These are phyloP conservation scores for Chlorella sp. DNA, from an alignment of 139 green algal species.

Conservation along the genomic window DNA sequence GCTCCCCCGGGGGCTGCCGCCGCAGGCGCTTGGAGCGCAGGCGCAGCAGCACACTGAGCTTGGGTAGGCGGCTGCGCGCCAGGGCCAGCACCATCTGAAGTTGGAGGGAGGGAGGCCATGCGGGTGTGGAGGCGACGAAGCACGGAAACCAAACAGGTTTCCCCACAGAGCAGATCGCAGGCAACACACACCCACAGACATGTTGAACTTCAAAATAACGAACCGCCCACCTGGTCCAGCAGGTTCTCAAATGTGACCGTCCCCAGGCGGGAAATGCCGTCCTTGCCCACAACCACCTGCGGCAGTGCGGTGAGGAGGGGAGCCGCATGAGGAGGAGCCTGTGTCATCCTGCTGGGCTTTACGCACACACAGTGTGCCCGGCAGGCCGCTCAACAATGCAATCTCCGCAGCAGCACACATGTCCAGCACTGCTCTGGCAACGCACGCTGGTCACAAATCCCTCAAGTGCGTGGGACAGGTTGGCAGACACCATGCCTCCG, in stretches of 20 bases:
- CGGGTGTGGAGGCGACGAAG: no score
- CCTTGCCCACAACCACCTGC: slow-evolving; percentile 21
- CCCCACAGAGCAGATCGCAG: no score
- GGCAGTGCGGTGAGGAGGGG: neutral
- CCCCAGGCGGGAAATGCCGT: slow-evolving; percentile 3
- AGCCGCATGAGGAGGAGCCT: no score
- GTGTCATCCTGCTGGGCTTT: no score
- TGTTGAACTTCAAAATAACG: neutral
- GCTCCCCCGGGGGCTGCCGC: neutral
- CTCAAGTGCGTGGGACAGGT: slow-evolving; percentile 1
- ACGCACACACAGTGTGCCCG: no score
- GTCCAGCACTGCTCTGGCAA: neutral
- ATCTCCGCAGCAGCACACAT: neutral
- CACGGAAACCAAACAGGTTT: no score
- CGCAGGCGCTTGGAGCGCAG: neutral
- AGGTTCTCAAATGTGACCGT: slow-evolving; percentile 30
- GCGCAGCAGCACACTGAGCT: slow-evolving; percentile 26
- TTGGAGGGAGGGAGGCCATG: neutral
- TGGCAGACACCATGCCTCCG: slow-evolving; percentile 24
- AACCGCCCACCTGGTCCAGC: slow-evolving; percentile 9
- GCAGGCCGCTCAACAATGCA: neutral
- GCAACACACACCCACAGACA: no score
- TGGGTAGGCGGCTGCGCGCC: slow-evolving; percentile 18
- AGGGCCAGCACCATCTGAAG: slow-evolving; percentile 33
- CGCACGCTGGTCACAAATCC: slow-evolving; percentile 19